phyloP scores from a whole-genome alignment of 345 rosid genomes.

The Psidium guajava region DNA sequence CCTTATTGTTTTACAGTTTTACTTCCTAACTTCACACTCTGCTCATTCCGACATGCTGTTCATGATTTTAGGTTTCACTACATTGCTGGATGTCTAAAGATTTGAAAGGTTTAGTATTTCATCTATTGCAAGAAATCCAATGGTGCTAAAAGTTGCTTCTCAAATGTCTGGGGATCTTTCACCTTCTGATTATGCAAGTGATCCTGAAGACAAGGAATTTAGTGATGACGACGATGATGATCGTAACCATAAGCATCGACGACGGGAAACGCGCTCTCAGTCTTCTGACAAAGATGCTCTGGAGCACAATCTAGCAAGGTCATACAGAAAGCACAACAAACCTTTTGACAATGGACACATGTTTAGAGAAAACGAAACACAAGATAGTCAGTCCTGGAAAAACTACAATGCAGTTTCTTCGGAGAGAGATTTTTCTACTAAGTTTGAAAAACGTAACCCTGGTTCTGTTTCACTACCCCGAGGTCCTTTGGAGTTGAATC shows the following conservation, averaged over 20 bases:
- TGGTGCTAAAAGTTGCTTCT: constrained; percentile 75
- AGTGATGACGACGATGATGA: constrained; percentile 98
- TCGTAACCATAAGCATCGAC: constrained; percentile 94
- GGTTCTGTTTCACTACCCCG: constrained; percentile 35
- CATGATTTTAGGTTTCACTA: neutral
- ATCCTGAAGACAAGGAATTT: constrained; percentile 86
- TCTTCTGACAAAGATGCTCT: constrained; percentile 57
- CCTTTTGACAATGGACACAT: constrained; percentile 53
- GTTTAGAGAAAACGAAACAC: constrained; percentile 49
- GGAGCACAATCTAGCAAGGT: constrained; percentile 45
- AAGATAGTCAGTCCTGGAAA: constrained; percentile 33
- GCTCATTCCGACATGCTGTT: neutral
- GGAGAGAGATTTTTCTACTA: constrained; percentile 29
- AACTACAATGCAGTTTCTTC: constrained; percentile 21
- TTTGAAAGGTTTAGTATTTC: neutral
- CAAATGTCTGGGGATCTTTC: constrained; percentile 47
- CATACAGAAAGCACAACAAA: constrained; percentile 57
- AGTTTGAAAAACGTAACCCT: constrained; percentile 50
- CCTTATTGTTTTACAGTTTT: neutral
- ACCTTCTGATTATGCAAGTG: constrained; percentile 57
- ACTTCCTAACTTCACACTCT: neutral
- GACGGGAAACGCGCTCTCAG: constrained; percentile 55
- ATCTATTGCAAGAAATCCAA: constrained; percentile 14
- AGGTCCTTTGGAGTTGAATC: constrained; percentile 43
- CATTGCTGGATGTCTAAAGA: neutral